Evolutionary conservation across 1,139 yeast species (phyloP), one percentile per base, ranked within the genome.

Genomic region (Pneumocystis carinii): DNA sequence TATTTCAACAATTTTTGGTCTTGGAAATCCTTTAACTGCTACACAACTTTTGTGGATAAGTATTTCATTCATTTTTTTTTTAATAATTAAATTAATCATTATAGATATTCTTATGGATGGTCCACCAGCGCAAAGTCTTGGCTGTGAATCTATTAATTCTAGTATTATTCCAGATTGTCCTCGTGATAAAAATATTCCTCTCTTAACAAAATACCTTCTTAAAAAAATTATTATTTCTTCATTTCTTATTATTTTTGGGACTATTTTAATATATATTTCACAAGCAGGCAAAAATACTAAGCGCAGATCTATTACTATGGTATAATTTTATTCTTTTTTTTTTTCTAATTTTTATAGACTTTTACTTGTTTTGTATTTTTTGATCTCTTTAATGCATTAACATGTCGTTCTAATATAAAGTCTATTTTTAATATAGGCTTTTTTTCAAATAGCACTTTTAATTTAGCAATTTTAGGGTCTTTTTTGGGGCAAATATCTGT

Each of bases 81-180:
- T 29, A 19, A 17, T 3, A 35, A 36, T n/a, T 17, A 6, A 19
- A 39, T 39, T 57, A 39, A 57, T 57, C 14, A 53, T 27, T 37
- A 48, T 39, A 57, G 90, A 92, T 73, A 92, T 92, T 65, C 80
- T 92, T 67, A 92, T 92, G 98, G 98, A 92, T 75, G 98, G 98
- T 0, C 98, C 98, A 8, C 98, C 98, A 3, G 98, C 98, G 0
- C 98, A 92, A 75, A 87, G 96, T 0, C 79, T 92, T 62, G 97
- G 98, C 63, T 97, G 92, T 39, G 98, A 92, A 75, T 95, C 97
- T 1, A 97, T 90, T 32, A 97, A 90, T 72, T 89, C 87, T 67
- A 95, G 85, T 72, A 95, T 92, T 56, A 90, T 92, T 97, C 82
- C 80, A 67, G 87, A 87, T 71, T 97, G 97, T 17, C 97, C 98